These are phyloP conservation scores for Lecanosticta acicola DNA, from an alignment of 2,329 filamentous ascomycete species.

Conservation along the genomic window DNA sequence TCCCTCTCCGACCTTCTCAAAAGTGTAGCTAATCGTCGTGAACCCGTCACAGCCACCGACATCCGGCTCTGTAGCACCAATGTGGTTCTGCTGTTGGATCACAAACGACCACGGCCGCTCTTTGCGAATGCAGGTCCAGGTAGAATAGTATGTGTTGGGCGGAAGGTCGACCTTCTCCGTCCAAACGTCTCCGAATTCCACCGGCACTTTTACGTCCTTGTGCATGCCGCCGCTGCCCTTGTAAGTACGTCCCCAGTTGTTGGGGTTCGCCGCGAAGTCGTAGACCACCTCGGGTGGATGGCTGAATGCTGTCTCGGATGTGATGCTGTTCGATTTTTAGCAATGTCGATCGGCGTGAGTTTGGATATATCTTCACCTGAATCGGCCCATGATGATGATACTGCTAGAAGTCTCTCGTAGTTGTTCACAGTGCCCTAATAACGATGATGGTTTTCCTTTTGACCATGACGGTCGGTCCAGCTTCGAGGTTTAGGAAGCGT, in stretches of 20 bases:
- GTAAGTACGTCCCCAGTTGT: slow-evolving; percentile 11
- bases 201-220: slow-evolving; percentile 4
- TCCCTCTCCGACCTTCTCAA: slow-evolving; percentile 13
- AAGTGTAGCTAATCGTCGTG: slow-evolving; percentile 13
- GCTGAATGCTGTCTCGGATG: slow-evolving; percentile 6
- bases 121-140: slow-evolving; percentile 9
- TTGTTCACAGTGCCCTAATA: no score
- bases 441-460: no score
- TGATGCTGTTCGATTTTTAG: no score
- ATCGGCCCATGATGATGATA: no score
- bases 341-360: no score
- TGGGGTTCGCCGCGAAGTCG: slow-evolving; percentile 7
- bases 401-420: no score
- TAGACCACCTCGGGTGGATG: slow-evolving; percentile 5
- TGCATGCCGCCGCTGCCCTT: slow-evolving; percentile 15
- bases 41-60: slow-evolving; percentile 9
- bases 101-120: slow-evolving; percentile 10
- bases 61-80: slow-evolving; percentile 10
- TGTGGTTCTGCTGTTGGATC: slow-evolving; percentile 11
- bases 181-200: slow-evolving; percentile 9
- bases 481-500: no score
- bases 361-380: no score
- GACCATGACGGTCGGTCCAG: no score
- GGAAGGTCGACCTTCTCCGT: slow-evolving; percentile 11
- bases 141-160: slow-evolving; percentile 10